Conservation (phyloP, 768 basidiomycete species). For the Tubosaeta sp. region DNA sequence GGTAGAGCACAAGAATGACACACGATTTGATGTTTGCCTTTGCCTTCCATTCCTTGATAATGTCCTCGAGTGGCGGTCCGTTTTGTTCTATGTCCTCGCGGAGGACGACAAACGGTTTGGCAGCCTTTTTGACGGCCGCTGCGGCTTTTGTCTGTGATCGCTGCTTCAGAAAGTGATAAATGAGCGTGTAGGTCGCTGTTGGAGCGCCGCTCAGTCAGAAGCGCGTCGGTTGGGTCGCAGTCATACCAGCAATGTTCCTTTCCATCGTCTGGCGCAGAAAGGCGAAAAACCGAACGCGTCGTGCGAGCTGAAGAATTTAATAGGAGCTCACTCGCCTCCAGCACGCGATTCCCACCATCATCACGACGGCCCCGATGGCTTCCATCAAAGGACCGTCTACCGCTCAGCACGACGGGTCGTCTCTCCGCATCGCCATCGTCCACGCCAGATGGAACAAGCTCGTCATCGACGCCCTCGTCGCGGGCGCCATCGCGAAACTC, state of each 20-base stretch:
- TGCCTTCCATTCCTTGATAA: conserved; percentile 62
- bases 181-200: conserved; percentile 69
- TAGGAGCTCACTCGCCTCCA: neutral
- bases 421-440: conserved; percentile 84
- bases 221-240: neutral
- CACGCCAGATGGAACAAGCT: conserved; percentile 94
- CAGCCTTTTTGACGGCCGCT: conserved; percentile 69
- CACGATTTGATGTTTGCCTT: conserved; percentile 28
- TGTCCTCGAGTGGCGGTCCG: conserved; percentile 57
- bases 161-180: conserved; percentile 68
- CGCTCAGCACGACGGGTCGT: conserved; percentile 69
- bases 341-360: conserved; percentile 15
- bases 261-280: conserved; percentile 35
- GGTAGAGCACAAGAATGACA: conserved; percentile 9
- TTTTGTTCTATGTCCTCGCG: conserved; percentile 48
- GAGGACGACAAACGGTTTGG: conserved; percentile 54
- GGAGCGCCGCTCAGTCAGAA: conserved; percentile 3
- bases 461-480: conserved; percentile 81
- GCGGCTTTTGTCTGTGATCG: conserved; percentile 69
- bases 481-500: conserved; percentile 75
- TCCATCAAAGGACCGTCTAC: conserved; percentile 76
- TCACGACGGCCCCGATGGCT: conserved; percentile 2
- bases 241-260: conserved; percentile 50
- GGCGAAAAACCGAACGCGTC: neutral
- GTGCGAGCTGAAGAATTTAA: neutral